Evolutionary conservation across 2,329 filamentous ascomycete genomes (phyloP).

Genomic region (Colletotrichum siamense): DNA sequence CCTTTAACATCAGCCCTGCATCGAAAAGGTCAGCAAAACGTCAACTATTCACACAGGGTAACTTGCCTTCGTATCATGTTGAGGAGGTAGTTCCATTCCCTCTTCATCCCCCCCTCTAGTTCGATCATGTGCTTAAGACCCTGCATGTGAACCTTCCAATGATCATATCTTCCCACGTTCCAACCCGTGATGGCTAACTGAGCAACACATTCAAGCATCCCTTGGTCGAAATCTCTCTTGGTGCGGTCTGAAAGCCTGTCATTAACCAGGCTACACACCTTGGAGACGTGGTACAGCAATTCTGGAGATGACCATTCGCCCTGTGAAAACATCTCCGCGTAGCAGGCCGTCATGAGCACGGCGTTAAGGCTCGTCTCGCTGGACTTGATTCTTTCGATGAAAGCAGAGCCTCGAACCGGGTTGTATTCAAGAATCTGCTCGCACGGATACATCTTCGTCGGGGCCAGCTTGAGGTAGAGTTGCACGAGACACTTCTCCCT

Average conservation of each 20-base stretch:
- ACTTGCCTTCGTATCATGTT: constrained; percentile 34
- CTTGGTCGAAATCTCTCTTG: constrained; percentile 23
- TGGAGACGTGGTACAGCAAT: constrained; percentile 28
- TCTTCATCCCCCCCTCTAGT: constrained; percentile 29
- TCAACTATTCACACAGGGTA: neutral
- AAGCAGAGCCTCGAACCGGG: constrained; percentile 28
- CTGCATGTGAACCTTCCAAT: constrained; percentile 43
- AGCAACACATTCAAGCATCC: constrained; percentile 36
- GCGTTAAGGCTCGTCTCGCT: constrained; percentile 32
- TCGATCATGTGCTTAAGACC: constrained; percentile 36
- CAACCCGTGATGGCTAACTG: constrained; percentile 28
- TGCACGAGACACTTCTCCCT: constrained; percentile 32
- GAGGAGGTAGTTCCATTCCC: constrained; percentile 21
- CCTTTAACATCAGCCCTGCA: constrained; percentile 41
- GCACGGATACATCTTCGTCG: constrained; percentile 36
- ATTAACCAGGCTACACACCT: constrained; percentile 29
- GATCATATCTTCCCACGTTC: constrained; percentile 34
- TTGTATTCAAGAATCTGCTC: constrained; percentile 36
- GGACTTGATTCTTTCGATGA: constrained; percentile 29
- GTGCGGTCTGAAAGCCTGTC: constrained; percentile 15
- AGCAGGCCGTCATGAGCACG: constrained; percentile 34
- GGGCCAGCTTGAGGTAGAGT: constrained; percentile 30
- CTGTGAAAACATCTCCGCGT: constrained; percentile 27
- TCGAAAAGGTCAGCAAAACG: neutral
- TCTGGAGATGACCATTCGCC: constrained; percentile 20